Conservation (phyloP, 225 moss, liverwort and hornwort species). For the Pseudoscleropodium purum region DNA sequence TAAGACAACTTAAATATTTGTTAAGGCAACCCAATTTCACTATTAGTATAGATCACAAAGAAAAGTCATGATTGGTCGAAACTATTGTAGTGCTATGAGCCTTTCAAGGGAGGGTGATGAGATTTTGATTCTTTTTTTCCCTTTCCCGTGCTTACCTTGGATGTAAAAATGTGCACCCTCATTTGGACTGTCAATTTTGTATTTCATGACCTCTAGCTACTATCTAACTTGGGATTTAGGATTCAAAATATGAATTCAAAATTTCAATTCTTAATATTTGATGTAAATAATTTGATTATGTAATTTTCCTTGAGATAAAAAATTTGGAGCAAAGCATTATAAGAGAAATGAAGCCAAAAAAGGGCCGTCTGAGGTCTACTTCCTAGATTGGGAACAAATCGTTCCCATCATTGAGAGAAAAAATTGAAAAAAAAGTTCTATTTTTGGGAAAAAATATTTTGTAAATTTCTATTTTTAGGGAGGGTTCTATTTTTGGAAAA, state of each 20-base stretch:
- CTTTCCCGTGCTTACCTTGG: not conserved
- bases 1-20: too few relatives aligned
- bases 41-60: too few relatives aligned
- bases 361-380: too few relatives aligned
- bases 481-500: too few relatives aligned
- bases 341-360: too few relatives aligned
- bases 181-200: fast-evolving
- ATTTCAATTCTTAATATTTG: not conserved
- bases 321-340: too few relatives aligned
- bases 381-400: too few relatives aligned
- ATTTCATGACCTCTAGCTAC: not conserved
- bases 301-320: fast-evolving
- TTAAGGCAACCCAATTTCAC: too few relatives aligned
- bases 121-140: not conserved
- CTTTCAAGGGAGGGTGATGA: not conserved
- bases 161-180: not conserved
- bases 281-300: not conserved
- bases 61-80: not conserved
- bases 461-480: too few relatives aligned
- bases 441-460: too few relatives aligned
- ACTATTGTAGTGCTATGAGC: not conserved
- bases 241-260: not conserved
- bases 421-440: too few relatives aligned
- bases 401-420: too few relatives aligned
- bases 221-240: fast-evolving